Evolutionary conservation across 2,329 filamentous ascomycete species (phyloP), one percentile per base, ranked within the genome.

Genomic region (Metarhizium anisopliae): DNA sequence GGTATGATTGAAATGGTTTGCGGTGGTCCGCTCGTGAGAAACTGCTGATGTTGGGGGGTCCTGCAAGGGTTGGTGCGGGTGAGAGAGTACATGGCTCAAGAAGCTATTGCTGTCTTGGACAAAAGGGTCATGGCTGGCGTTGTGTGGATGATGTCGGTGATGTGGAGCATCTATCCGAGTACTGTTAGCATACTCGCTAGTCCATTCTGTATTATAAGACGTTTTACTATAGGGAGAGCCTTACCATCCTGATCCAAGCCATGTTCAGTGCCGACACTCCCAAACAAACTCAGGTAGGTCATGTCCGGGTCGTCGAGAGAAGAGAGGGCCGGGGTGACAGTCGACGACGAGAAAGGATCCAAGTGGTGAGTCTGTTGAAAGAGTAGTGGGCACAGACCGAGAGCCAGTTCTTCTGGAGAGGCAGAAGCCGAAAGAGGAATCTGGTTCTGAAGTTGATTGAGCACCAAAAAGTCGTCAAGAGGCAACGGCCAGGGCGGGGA

Each of bases 231-330:
- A 0, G 32, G 32, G 11, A 14, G 20, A 16, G 52, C 6, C 11
- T n/a, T 47, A 55, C 54, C 54, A 47, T 18, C 47, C 29, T 20
- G 49, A 11, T 47, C 54, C 40, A 52, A 13, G 29, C 8, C 57
- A 38, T 40, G 35, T 18, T n/a, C 42, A 13, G 45, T 47, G 47
- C 10, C 43, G 35, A 56, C 51, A 7, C 32, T n/a, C n/a, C 49
- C 54, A 43, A 56, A 40, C 30, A 58, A 29, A 18, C 56, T 43
- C 32, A 58, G 7, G 20, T 38, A 47, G 2, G 56, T 53, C 56
- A 56, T 55, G 51, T 56, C 53, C 13, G 45, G 50, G 29, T 38
- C 47, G 40, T 42, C 50, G 14, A 54, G 45, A 14, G 40, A 25
- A 49, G 54, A 36, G 3, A 55, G 35, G 35, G n/a, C 50, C 6